Base-by-base conservation (phyloP, 2,329 filamentous ascomycete species). In the Calcarisporium arbuscula region DNA sequence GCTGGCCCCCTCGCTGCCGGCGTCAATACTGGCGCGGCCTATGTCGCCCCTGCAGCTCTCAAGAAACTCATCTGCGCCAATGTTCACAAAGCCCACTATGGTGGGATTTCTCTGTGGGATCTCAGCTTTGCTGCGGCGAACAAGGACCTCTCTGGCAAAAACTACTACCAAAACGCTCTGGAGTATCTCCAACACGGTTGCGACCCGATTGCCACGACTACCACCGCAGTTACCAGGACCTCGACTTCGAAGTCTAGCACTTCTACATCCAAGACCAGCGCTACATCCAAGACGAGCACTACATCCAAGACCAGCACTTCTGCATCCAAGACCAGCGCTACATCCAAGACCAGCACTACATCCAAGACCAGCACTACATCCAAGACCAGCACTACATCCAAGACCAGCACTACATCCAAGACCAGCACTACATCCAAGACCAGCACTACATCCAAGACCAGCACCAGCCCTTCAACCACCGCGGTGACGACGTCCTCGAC, bases 61-160 rank as follows among this genome's bases (percentile, higher is more conserved):
- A 52, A 60, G 45, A 40, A 54, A 5, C 43, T 70, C 20, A 52
- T 70, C 41, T 63, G 65, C 44, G 28, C 53, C 32, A 52, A 60
- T 42, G 56, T 59, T 40, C 48, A 48, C 25, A 53, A 52, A 14
- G 12, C 44, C 6, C 52, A 60, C 40, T 70, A 67, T 36, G 66
- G 62, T 12, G 67, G 67, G 45, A 49, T 69, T 30, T 67, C 65
- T 28, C 46, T 70, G 16, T 70, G 63, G 64, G 67, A 71, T 33
- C 55, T 62, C 18, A 57, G 52, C 19, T 53, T 51, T 6, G 62
- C 56, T 16, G 47, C 45, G 8, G 30, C 32, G 1, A 64, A 65
- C 42, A 11, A 44, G 5, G 42, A n/a, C n/a, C 40, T 52, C 28
- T 26, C 47, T 14, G 58, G 53, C 28, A 58, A 64, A 46, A 46